These are phyloP conservation scores for Penicillium robsamsonii DNA, from an alignment of 495 filamentous ascomycete species.

Conservation along the genomic window DNA sequence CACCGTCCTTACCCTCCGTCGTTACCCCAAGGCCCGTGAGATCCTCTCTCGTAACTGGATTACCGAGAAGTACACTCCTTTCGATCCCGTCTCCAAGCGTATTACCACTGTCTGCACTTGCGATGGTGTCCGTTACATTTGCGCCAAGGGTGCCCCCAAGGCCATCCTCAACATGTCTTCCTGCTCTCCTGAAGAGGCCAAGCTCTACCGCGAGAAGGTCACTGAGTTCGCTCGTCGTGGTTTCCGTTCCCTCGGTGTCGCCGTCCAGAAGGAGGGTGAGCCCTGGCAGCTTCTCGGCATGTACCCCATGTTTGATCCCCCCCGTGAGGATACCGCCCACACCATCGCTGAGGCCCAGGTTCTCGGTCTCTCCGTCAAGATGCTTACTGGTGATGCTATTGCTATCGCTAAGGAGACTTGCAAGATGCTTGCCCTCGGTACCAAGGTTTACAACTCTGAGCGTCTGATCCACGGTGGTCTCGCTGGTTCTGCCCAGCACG, in stretches of 20 bases:
- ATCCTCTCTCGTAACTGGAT: conserved; percentile 68
- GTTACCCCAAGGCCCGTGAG: conserved; percentile 70
- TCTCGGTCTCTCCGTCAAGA: conserved; percentile 75
- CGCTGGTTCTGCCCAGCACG: conserved; percentile 68
- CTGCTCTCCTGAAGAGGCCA: conserved; percentile 61
- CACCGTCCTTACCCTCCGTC: conserved; percentile 68
- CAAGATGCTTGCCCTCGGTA: conserved; percentile 75
- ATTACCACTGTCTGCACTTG: conserved; percentile 66
- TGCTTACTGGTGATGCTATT: conserved; percentile 77
- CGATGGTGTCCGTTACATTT: conserved; percentile 65
- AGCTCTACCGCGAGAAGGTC: conserved; percentile 67
- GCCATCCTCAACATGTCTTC: conserved; percentile 65
- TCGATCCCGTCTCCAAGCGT: conserved; percentile 77
- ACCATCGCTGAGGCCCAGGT: conserved; percentile 74
- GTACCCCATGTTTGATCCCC: conserved; percentile 75
- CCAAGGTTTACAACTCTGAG: conserved; percentile 77
- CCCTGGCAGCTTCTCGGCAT: conserved; percentile 70
- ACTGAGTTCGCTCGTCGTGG: conserved; percentile 73
- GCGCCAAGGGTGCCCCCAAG: conserved; percentile 73
- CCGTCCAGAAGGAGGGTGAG: conserved; percentile 64
- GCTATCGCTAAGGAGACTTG: conserved; percentile 79
- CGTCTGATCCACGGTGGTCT: conserved; percentile 74
- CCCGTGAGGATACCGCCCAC: conserved; percentile 74
- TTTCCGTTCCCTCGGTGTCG: conserved; percentile 79
- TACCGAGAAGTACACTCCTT: conserved; percentile 73